Base-by-base conservation (phyloP, 2,329 filamentous ascomycete species). In the Trematosphaeria pertusa region DNA sequence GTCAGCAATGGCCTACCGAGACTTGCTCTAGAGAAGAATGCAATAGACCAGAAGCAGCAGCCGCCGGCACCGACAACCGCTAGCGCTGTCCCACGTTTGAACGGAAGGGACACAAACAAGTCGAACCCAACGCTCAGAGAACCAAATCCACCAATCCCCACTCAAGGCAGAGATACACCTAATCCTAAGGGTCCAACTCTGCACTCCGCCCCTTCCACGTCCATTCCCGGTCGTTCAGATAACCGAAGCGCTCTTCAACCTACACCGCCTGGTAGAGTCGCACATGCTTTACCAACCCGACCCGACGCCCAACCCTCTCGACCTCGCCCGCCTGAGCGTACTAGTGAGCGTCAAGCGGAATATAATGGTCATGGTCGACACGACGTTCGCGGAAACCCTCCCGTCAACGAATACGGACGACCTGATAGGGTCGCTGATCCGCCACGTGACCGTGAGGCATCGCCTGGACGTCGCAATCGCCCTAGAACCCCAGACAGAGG, bases 241-340 rank as follows among this genome's bases (percentile, higher is more conserved):
- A 59, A 57, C 18, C 66, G 65, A 17, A 62, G 66, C 47, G 55
- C 62, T 20, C 50, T 56, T 7, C 69, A 71, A 37, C 45, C 52
- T n/a, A 42, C 60, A 18, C 50, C 58, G 30, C 45, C 54, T 32
- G 54, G 59, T 18, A 65, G 69, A 46, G 48, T 58, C 36, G 59
- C 71, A 20, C 75, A 75, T 52, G 68, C 69, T 12, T 70, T 87
- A 5, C 85, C 85, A 1, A 83, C 72, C 43, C 77, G 83, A 43
- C 84, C 84, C 12, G 82, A 86, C 52, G 76, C 83, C 9, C 81
- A 81, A 6, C 81, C 81, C 35, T 77, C 78, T 0, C 74, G 75
- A 18, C 36, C 52, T 15, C 62, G 69, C 28, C 61, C 61, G 31
- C 36, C 52, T 17, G 67, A 72, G 28, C 68, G 70, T 22, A 52